Percentiles rank a stretch among this genome's conserved stretches.
phyloP scores from a whole-genome alignment of 495 filamentous ascomycete genomes.

The Penicillium coprophilum region DNA sequence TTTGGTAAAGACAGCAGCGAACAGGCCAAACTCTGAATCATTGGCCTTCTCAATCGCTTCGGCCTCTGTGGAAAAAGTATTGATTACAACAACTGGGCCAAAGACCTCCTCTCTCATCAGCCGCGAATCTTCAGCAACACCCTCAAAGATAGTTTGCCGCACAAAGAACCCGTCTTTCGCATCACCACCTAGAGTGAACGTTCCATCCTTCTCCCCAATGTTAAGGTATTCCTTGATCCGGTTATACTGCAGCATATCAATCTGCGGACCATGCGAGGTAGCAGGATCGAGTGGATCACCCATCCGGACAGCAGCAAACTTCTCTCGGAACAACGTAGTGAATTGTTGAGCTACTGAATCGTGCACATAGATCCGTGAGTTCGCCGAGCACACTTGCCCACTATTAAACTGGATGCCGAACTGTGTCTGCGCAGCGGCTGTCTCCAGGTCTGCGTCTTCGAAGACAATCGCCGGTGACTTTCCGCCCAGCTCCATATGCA shows the following conservation, averaged over 20 bases:
- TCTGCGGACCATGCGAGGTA: conserved; percentile 83
- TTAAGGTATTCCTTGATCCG: conserved; percentile 74
- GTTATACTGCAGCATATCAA: conserved; percentile 79
- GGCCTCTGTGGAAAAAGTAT: conserved; percentile 75
- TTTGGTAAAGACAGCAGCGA: conserved; percentile 76
- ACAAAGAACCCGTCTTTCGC: conserved; percentile 63
- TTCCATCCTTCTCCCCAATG: conserved; percentile 73
- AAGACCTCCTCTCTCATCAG: conserved; percentile 76
- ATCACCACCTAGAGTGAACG: conserved; percentile 67
- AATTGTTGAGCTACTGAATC: conserved; percentile 77
- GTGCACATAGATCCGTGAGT: conserved; percentile 83
- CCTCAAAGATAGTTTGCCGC: conserved; percentile 68
- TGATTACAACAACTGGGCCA: conserved; percentile 81
- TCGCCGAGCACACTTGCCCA: conserved; percentile 90
- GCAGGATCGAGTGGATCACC: conserved; percentile 75
- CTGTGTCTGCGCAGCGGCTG: conserved; percentile 78
- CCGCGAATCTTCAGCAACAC: conserved; percentile 61
- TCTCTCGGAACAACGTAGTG: conserved; percentile 65
- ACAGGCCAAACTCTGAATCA: conserved; percentile 79
- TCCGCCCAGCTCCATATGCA: conserved; percentile 89
- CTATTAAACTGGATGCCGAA: conserved; percentile 68
- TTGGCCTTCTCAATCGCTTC: conserved; percentile 82
- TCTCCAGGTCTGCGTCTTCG: conserved; percentile 82
- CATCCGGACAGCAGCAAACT: conserved; percentile 59
- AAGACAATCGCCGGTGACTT: conserved; percentile 88